Evolutionary conservation across 2,329 filamentous ascomycete species (phyloP).

Genomic region (Sporothrix inflata): DNA sequence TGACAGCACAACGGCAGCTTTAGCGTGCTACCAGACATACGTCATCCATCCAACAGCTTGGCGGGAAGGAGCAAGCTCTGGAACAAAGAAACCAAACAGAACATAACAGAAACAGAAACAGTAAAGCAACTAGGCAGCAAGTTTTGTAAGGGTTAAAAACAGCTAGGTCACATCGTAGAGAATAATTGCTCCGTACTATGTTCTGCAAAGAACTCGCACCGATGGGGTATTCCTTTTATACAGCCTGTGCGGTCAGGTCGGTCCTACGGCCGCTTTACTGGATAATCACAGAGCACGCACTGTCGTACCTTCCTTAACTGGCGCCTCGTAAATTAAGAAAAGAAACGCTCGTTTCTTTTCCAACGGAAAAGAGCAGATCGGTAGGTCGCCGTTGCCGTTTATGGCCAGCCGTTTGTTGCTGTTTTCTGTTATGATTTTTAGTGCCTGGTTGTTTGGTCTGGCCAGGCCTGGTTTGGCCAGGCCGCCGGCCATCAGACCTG

Average conservation of each 20-base stretch:
- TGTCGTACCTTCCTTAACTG: too few relatives aligned
- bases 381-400: constrained; percentile 4
- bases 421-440: not conserved
- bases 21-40: constrained; percentile 11
- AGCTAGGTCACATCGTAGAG: not conserved
- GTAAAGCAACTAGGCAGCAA: constrained; percentile 8
- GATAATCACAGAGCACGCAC: too few relatives aligned
- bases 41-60: constrained; percentile 5
- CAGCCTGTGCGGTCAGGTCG: not conserved
- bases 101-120: not conserved
- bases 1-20: not conserved
- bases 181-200: too few relatives aligned
- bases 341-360: not conserved
- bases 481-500: not conserved
- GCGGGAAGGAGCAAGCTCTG: constrained; percentile 18
- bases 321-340: not conserved
- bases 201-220: too few relatives aligned
- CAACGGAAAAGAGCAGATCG: not conserved
- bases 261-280: too few relatives aligned
- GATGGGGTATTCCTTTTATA: too few relatives aligned
- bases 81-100: constrained; percentile 1
- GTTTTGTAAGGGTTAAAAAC: not conserved
- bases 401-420: not conserved
- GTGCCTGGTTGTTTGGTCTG: not conserved
- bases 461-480: constrained; percentile 4